Evolutionary conservation across 805 yeast species (phyloP).

Genomic region (Candida manassasensis): DNA sequence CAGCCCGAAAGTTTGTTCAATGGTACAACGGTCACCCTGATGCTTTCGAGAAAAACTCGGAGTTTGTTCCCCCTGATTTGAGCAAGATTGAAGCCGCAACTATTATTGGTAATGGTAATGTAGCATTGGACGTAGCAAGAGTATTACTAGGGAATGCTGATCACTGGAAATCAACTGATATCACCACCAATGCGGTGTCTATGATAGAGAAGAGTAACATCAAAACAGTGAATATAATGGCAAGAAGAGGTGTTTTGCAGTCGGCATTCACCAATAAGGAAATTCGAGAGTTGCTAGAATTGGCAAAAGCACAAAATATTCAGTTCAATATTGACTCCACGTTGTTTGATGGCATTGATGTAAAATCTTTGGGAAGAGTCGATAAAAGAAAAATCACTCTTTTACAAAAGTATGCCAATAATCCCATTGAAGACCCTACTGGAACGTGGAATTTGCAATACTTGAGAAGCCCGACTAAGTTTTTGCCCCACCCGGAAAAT

Average conservation of each 20-base stretch:
- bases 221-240: conserved; percentile 67
- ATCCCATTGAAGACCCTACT: conserved; percentile 1
- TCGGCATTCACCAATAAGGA: conserved; percentile 92
- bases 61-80: conserved; percentile 48
- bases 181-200: conserved; percentile 55
- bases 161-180: conserved; percentile 69
- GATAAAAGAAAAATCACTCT: conserved; percentile 64
- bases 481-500: conserved; percentile 37
- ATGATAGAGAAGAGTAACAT: conserved; percentile 51
- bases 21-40: conserved; percentile 95
- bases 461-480: conserved; percentile 57
- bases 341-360: conserved; percentile 21
- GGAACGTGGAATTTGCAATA: conserved; percentile 67
- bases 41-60: conserved; percentile 28
- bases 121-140: conserved; percentile 87
- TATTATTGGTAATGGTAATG: conserved; percentile 95
- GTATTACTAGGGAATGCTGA: conserved; percentile 57
- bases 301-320: conserved; percentile 46
- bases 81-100: conserved; percentile 59
- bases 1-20: conserved; percentile 84
- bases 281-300: conserved; percentile 73
- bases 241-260: conserved; percentile 79
- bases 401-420: conserved; percentile 44
- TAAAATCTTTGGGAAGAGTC: conserved; percentile 41
- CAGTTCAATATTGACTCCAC: conserved; percentile 38